A percentile compares a stretch with the other conserved stretches of the same genome.
Evolutionary conservation across 1,284 basidiomycete genomes (phyloP).

Genomic region (Melampsora americana): DNA sequence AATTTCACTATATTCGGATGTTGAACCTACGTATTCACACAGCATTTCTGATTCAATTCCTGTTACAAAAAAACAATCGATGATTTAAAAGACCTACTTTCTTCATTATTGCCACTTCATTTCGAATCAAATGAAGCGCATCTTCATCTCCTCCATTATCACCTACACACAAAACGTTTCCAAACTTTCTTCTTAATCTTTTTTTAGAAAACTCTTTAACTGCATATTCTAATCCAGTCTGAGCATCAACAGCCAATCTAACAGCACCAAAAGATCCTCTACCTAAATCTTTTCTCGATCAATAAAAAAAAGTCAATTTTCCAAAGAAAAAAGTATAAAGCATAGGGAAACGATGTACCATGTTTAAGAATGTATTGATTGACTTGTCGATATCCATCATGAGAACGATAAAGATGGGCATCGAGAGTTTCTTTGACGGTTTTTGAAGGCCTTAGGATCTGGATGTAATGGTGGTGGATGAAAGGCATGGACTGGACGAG

Average conservation of each 20-base stretch:
- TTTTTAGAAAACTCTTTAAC: conserved; percentile 40
- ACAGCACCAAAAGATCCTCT: conserved; percentile 30
- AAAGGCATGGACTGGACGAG: background rate
- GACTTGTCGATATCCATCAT: conserved; percentile 54
- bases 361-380: conserved; percentile 56
- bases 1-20: conserved; percentile 58
- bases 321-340: background rate
- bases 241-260: conserved; percentile 25
- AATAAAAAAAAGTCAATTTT: background rate
- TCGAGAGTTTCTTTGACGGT: conserved; percentile 55
- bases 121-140: conserved; percentile 54
- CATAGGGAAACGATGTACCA: conserved; percentile 25
- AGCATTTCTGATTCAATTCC: too few species aligned
- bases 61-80: conserved; percentile 38
- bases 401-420: conserved; percentile 52
- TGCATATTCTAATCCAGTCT: conserved; percentile 27
- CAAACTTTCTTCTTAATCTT: conserved; percentile 26
- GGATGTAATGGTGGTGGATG: conserved; percentile 38
- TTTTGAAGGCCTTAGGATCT: background rate
- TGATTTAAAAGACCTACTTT: conserved; percentile 57
- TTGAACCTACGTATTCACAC: conserved; percentile 48
- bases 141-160: conserved; percentile 47
- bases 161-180: background rate
- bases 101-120: conserved; percentile 58
- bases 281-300: conserved; percentile 9